Conservation (phyloP, 2,329 filamentous ascomycete species). For the Hymenoscyphus repandus region DNA sequence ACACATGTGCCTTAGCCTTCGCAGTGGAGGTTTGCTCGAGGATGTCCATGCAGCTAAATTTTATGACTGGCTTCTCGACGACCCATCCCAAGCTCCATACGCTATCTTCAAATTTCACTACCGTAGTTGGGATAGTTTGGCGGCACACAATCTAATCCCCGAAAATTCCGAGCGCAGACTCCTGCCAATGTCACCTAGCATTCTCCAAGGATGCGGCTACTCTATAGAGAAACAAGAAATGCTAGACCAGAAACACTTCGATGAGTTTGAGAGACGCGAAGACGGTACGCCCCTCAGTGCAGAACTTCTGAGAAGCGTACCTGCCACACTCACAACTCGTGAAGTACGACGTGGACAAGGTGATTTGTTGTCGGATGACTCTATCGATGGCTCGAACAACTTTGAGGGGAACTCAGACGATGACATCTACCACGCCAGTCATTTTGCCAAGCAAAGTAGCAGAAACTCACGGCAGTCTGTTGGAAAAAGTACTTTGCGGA, state of each 20-base stretch:
- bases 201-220: conserved; percentile 15
- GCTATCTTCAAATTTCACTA: conserved; percentile 53
- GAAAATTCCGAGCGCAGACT: conserved; percentile 14
- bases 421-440: too few species aligned
- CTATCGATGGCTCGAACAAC: neutral
- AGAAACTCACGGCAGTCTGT: too few species aligned
- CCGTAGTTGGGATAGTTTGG: conserved; percentile 45
- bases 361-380: neutral
- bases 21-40: conserved; percentile 48
- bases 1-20: conserved; percentile 36
- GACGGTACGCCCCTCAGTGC: neutral
- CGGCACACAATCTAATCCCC: conserved; percentile 42
- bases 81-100: conserved; percentile 47
- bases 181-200: conserved; percentile 16
- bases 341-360: neutral
- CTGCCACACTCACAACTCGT: neutral
- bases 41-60: conserved; percentile 45
- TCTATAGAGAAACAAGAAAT: conserved; percentile 7
- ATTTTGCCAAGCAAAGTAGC: too few species aligned
- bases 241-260: conserved; percentile 8
- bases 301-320: neutral
- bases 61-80: conserved; percentile 48
- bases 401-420: too few species aligned
- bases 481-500: too few species aligned
- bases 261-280: conserved; percentile 3